A percentile compares a stretch with the other conserved stretches of the same genome.
Evolutionary conservation across 768 basidiomycete genomes (phyloP).

Genomic region (Imleria badia): DNA sequence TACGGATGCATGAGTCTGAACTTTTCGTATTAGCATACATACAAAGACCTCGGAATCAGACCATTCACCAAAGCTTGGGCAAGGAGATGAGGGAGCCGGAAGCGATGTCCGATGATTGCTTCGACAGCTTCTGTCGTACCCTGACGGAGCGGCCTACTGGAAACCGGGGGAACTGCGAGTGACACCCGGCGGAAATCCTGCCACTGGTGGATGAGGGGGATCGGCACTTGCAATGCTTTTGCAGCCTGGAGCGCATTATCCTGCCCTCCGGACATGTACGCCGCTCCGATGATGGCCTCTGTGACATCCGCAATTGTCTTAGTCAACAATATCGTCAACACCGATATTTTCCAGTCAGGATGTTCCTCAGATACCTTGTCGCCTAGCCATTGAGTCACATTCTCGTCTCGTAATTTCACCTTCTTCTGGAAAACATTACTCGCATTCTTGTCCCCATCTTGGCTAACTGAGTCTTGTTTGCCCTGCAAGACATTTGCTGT

Average conservation of each 20-base stretch:
- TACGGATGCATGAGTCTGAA: conserved; percentile 67
- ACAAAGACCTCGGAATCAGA: neutral
- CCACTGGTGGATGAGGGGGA: conserved; percentile 67
- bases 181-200: conserved; percentile 60
- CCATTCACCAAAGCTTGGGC: conserved; percentile 67
- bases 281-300: conserved; percentile 84
- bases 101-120: conserved; percentile 58
- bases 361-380: conserved; percentile 59
- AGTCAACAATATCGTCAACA: conserved; percentile 15
- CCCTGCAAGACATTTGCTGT: conserved; percentile 5
- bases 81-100: conserved; percentile 62
- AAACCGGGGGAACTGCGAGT: conserved; percentile 42
- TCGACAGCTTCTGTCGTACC: conserved; percentile 59
- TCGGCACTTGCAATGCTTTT: conserved; percentile 63
- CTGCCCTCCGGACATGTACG: conserved; percentile 70
- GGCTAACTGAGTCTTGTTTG: conserved; percentile 13
- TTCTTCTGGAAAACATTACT: conserved; percentile 34
- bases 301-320: conserved; percentile 82
- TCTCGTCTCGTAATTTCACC: conserved; percentile 42
- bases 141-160: conserved; percentile 44
- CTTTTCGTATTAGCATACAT: conserved; percentile 9
- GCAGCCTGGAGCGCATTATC: conserved; percentile 63
- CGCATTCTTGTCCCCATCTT: conserved; percentile 8
- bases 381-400: conserved; percentile 57
- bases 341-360: neutral